These are phyloP conservation scores for Tulasnella sp. DNA, from an alignment of 768 basidiomycete species.

Conservation along the genomic window DNA sequence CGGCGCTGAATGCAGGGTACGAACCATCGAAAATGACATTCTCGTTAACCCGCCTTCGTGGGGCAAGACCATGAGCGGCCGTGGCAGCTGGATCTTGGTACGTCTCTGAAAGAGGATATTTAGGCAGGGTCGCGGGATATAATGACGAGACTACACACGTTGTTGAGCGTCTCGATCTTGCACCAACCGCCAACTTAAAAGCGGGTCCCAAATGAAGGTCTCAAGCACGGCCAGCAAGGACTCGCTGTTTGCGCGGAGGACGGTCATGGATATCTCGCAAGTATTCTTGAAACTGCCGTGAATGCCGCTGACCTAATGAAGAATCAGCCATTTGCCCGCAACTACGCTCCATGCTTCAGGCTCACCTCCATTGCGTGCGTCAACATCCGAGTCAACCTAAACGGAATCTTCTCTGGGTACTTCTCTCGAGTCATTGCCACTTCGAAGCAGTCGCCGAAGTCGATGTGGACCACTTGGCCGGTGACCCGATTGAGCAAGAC, in stretches of 20 bases:
- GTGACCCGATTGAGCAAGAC: constrained; percentile 75
- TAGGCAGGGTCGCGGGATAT: not conserved
- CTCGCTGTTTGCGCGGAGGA: constrained; percentile 94
- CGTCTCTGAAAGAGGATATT: constrained; percentile 17
- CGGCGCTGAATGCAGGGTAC: constrained; percentile 28
- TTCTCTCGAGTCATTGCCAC: constrained; percentile 97
- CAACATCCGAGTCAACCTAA: constrained; percentile 96
- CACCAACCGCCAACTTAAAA: constrained; percentile 95
- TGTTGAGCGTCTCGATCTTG: constrained; percentile 57
- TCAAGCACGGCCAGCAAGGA: constrained; percentile 99
- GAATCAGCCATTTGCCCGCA: not conserved
- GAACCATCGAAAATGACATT: constrained; percentile 89
- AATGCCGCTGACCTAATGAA: constrained; percentile 83
- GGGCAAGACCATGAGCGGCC: constrained; percentile 28
- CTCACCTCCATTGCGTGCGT: constrained; percentile 98
- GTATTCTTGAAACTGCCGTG: constrained; percentile 95
- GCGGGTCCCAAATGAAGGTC: constrained; percentile 96
- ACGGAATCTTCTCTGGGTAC: constrained; percentile 97
- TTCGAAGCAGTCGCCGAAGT: constrained; percentile 98
- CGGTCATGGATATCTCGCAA: constrained; percentile 97
- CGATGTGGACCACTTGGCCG: constrained; percentile 61
- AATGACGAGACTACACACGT: constrained; percentile 15
- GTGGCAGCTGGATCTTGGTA: constrained; percentile 17
- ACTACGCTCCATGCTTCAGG: not conserved
- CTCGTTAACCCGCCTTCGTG: constrained; percentile 59